Base-by-base conservation (phyloP, 192 early-diverging fungal species). In the Obelidium mucronatum region DNA sequence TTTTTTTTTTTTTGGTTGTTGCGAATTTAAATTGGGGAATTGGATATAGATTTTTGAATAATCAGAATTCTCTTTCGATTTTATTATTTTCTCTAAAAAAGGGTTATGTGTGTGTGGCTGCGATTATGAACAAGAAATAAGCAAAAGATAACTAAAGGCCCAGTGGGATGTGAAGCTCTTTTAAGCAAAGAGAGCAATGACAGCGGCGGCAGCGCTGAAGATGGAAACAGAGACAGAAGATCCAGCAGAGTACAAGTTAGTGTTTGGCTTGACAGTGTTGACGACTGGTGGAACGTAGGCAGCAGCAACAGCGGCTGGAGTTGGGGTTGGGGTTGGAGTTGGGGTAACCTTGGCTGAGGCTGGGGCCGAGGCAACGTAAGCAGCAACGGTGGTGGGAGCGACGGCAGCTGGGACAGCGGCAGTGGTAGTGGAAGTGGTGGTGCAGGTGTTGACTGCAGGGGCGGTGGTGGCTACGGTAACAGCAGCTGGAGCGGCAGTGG, bases 181-280 rank as follows among this genome's bases (percentile, higher is more conserved):
- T 60, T 33, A 65, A 65, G 39, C 8, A 30, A 68, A 68, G n/a
- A 68, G 69, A 72, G 69, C 69, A 13, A 72, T 35, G 31, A 56
- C 69, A 39, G 26, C 54, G 19, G 69, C 69, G 36, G 51, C 69
- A 58, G 53, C 69, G 28, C n/a, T 35, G 15, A 33, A 22, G 33
- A 69, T 15, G 67, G 19, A 28, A 48, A 48, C 44, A 48, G 19
- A 6, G 44, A 48, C 44, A n/a, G 33, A 19, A 34, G 54, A 6
- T 3, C 11, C 31, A 58, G 69, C 69, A 56, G 69, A 54, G 55
- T 54, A 58, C 53, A 72, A 40, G 69, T 37, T 72, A 34, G 51
- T 56, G 66, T 40, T 26, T 17, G 66, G n/a, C 36, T 54, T 56
- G 53, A 56, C 17, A 48, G 44, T 48, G 44, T 48, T 48, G 44